Base-by-base conservation (phyloP, 2,329 filamentous ascomycete species). In the Verticillium longisporum region DNA sequence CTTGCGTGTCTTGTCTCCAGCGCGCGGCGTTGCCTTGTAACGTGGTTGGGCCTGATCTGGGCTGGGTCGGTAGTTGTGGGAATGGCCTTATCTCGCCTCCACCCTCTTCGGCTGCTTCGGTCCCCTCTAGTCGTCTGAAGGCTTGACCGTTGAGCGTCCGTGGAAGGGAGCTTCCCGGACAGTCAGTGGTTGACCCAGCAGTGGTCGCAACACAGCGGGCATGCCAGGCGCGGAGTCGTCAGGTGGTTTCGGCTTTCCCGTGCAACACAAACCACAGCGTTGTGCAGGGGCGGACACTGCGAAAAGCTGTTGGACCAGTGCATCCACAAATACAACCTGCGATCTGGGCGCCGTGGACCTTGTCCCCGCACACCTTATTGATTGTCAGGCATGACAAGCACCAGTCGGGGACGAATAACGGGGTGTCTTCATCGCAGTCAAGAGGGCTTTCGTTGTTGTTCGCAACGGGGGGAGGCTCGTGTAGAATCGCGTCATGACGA, bases 251-350 rank as follows among this genome's bases (percentile, higher is more conserved):
- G 13, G 34, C 6, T 45, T 15, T 45, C 38, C n/a, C 60, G 71
- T 73, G 65, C 68, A 65, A 73, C 71, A 62, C 65, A 68, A 67
- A 67, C 66, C 18, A 61, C 59, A 66, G 58, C 57, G 64, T 68
- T 66, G 64, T 66, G 61, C 60, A 60, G 57, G 9, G 55, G 34
- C 10, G 15, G 15, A 15, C 26, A 26, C 26, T 26, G 26, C 26
- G 34, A 13, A 11, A 56, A 36, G 37, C 32, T 56, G 45, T 26
- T 31, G 26, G 61, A 61, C 56, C 57, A 38, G n/a, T 56, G 37
- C 32, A 34, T 50, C 37, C 41, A 37, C 61, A 21, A 33, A 58
- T 54, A 50, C 60, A 26, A 32, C 21, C 54, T 31, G 55, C 34
- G 9, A 33, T 56, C 55, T 56, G 32, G 45, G 45, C 3, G 45